A percentile compares a stretch with the other conserved stretches of the same genome.
Conservation (phyloP, 108 stramenopile species). For the Nitzschia inconspicua region DNA sequence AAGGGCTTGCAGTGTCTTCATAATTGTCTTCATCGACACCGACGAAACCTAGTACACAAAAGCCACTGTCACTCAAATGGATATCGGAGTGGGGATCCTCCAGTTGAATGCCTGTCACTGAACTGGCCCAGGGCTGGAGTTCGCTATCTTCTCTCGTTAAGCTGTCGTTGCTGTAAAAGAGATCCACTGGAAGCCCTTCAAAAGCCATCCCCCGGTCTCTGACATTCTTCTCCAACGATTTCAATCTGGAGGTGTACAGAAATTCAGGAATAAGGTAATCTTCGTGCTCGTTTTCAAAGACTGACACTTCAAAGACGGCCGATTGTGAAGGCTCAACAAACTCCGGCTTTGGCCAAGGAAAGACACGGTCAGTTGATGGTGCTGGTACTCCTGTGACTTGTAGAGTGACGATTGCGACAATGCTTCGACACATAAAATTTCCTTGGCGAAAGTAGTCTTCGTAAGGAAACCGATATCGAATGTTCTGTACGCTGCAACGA, state of each 20-base stretch:
- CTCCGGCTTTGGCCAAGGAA: constrained; percentile 69
- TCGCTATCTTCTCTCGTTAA: constrained; percentile 46
- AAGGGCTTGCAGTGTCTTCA: constrained; percentile 45
- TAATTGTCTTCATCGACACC: constrained; percentile 25
- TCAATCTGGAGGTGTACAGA: constrained; percentile 49
- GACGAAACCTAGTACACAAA: constrained; percentile 25
- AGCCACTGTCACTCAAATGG: constrained; percentile 41
- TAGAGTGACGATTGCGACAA: constrained; percentile 76
- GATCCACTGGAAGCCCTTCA: constrained; percentile 34
- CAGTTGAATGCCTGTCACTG: constrained; percentile 9
- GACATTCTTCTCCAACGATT: constrained; percentile 55
- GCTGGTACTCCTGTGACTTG: constrained; percentile 77
- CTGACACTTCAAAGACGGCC: constrained; percentile 66
- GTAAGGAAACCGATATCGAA: constrained; percentile 81
- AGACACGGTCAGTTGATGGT: constrained; percentile 46
- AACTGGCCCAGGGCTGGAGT: constrained; percentile 29
- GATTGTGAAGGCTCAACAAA: constrained; percentile 56
- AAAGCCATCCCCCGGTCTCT: constrained; percentile 14
- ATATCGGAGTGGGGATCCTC: constrained; percentile 18
- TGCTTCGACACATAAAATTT: constrained; percentile 32
- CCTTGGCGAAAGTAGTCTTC: constrained; percentile 50
- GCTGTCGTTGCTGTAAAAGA: no score
- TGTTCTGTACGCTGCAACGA: constrained; percentile 57
- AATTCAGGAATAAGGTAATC: constrained; percentile 70
- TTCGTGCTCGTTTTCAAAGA: constrained; percentile 63